Base-by-base conservation (phyloP, 1,284 basidiomycete genomes). In the Ceratobasidium sp. region DNA sequence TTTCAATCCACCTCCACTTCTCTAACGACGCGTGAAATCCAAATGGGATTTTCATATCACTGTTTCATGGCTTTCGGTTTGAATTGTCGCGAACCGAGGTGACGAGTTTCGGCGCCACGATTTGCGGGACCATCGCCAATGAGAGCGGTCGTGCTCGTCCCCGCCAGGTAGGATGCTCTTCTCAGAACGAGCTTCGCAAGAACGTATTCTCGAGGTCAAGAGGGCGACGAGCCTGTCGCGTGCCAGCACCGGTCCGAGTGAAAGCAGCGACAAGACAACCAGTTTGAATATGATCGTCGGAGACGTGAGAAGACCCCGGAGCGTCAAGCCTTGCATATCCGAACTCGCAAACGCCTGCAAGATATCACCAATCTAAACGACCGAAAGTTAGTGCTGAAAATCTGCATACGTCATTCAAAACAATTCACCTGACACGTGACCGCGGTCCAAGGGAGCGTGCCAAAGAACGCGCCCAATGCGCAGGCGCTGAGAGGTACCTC, bases 401-500 rank as follows among this genome's bases (percentile, higher is more conserved):
- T 26, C 14, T 28, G 28, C 3, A 28, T 28, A 54, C 3, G 30
- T 32, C 23, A 43, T 66, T 59, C 70, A 59, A n/a, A 71, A 72
- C 73, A 55, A 80, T 83, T 75, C 76, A 89, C 89, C 84, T 93
- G 92, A 81, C 95, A 96, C 81, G 89, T 94, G 78, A 89, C 94
- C 73, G 88, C 92, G 77, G 88, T 96, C 94, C 88, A 95, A 38
- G 87, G 95, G 77, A 89, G 84, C 78, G 85, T 89, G 71, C 88
- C 94, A 77, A 94, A 94, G 85, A 92, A 95, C 73, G 89, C 85
- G 49, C 92, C 92, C 30, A 94, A 83, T 78, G 90, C 85, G 81
- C 93, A 95, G 78, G 95, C 91, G 71, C 82, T 79, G 59, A 92
- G 79, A 6, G 88, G 83, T 28, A 97, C 93, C 41, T 92, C 91